Evolutionary conservation across 108 stramenopile genomes (phyloP), one percentile per base, ranked within the genome.

Genomic region (Aurantiochytrium sp.): DNA sequence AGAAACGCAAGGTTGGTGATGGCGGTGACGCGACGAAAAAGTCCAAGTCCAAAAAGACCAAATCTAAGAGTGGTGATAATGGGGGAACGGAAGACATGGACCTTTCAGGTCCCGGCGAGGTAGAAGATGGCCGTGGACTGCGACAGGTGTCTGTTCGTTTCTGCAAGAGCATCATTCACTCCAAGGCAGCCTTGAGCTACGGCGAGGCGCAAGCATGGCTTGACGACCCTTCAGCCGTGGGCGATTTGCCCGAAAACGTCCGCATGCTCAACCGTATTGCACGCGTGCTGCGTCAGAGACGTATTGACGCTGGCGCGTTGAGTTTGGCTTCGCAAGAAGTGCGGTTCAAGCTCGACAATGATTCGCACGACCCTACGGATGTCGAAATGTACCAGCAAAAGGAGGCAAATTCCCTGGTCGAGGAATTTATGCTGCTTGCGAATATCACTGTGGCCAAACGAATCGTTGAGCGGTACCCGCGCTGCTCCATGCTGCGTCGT

Each of bases 371-470:
- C 90, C 99, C 99, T 21, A 98, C 97, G 14, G 98, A 99, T 93
- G 98, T 99, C 21, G 95, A 97, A 90, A 94, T 95, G 5, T 98
- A 98, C 90, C 93, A 94, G 43, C 90, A 96, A 57, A 93, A 95
- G 71, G 97, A 98, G 87, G 96, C 98, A 4, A 98, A 98, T 90
- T 92, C 95, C 18, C 71, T 97, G 55, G 98, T 99, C 12, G 98
- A 99, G 90, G 99, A 99, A 90, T 98, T 99, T 89, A 99, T 99
- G 99, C 94, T 99, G 25, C 89, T 99, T 53, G 99, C 98, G 25
- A 99, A 99, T 90, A 98, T 99, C 58, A 97, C 97, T 12, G 99
- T 99, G 10, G 93, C 96, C 12, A 98, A 98, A 90, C 96, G 96
- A 58, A 98, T 98, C 44, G 92, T 97, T 3, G 89, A 97, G 23